These are phyloP conservation scores for Cornus florida DNA, from an alignment of 148 eudicot genomes.

Conservation along the genomic window DNA sequence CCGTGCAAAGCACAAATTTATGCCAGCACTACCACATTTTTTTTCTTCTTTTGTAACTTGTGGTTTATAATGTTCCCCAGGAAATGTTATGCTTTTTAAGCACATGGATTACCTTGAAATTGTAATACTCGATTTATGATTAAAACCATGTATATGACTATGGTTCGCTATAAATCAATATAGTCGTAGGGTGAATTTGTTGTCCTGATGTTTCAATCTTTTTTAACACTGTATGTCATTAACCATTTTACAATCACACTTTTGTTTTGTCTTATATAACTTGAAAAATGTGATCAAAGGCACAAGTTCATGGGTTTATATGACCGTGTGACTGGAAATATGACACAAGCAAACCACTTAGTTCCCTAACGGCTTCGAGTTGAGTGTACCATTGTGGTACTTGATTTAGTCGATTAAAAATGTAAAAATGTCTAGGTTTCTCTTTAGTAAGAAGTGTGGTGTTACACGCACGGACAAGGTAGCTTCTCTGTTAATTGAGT, in stretches of 20 bases:
- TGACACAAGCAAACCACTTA: not conserved
- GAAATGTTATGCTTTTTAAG: not conserved
- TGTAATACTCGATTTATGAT: not conserved
- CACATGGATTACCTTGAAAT: not conserved
- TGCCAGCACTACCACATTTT: not conserved
- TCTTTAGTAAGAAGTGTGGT: not conserved
- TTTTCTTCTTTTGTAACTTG: not conserved
- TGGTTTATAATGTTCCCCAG: not conserved
- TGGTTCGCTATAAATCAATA: not conserved
- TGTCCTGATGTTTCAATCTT: not conserved
- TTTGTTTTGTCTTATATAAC: not conserved
- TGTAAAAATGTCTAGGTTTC: slow-evolving; percentile 1
- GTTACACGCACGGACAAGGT: not conserved
- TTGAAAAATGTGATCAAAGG: not conserved
- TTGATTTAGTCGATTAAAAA: not conserved
- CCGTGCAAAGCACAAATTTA: not conserved
- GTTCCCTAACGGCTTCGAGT: not conserved
- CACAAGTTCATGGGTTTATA: not conserved
- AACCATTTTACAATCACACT: not conserved
- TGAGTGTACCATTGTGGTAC: not conserved
- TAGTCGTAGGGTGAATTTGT: not conserved
- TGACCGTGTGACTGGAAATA: not conserved
- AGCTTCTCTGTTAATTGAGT: not conserved
- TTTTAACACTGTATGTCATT: not conserved
- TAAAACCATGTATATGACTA: not conserved